Conservation (phyloP, 352 stramenopile species). For the Phytophthora constricta region DNA sequence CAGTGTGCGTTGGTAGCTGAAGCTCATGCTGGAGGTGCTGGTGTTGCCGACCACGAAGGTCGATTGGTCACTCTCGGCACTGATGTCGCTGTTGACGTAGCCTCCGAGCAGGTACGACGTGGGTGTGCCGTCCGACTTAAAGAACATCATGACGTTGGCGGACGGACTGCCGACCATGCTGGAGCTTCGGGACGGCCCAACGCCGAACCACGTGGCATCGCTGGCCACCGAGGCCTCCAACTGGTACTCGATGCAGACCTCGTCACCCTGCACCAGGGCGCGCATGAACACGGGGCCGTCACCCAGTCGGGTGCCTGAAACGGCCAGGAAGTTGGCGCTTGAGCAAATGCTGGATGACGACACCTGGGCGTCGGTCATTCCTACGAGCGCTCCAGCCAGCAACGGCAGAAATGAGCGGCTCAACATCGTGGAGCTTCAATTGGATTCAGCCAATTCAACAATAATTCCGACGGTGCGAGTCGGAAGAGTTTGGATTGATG, state of each 20-base stretch:
- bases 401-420: conserved; percentile 20
- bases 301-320: conserved; percentile 53
- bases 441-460: conserved; percentile 25
- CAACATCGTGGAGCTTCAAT: conserved; percentile 18
- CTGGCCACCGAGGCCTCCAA: conserved; percentile 46
- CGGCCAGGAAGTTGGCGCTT: conserved; percentile 57
- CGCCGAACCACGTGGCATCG: conserved; percentile 63
- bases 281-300: conserved; percentile 68
- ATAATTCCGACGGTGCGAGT: conserved; percentile 1
- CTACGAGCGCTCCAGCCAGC: conserved; percentile 12
- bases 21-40: conserved; percentile 56
- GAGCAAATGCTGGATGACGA: conserved; percentile 50
- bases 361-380: conserved; percentile 12
- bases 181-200: conserved; percentile 50
- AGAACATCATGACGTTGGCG: conserved; percentile 81
- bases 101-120: conserved; percentile 57
- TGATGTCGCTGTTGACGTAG: conserved; percentile 57
- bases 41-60: conserved; percentile 47
- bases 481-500: conserved; percentile 12
- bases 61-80: conserved; percentile 46
- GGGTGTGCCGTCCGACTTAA: conserved; percentile 42
- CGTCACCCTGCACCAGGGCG: conserved; percentile 57
- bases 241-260: conserved; percentile 75
- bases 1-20: conserved; percentile 76
- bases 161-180: conserved; percentile 75